Evolutionary conservation across 306 rosid species (phyloP).

Genomic region (Ormosia semicastrata): DNA sequence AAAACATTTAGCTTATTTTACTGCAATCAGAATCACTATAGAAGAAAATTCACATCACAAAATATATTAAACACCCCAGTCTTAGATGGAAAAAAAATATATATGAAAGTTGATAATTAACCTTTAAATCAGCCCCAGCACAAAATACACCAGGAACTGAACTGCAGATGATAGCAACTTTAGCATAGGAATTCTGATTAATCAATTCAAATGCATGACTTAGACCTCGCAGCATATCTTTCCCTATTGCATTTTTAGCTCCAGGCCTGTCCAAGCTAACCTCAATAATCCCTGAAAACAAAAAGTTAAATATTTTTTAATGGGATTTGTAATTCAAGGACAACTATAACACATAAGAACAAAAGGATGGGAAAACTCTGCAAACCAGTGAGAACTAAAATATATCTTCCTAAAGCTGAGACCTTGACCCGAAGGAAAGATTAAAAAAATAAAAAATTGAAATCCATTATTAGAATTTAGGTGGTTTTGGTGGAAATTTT

Average conservation of each 20-base stretch:
- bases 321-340: not conserved
- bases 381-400: not conserved
- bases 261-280: constrained; percentile 68
- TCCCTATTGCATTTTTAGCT: constrained; percentile 83
- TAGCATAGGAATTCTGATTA: constrained; percentile 49
- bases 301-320: not conserved
- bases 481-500: not conserved
- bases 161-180: constrained; percentile 69
- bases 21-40: not conserved
- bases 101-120: not conserved
- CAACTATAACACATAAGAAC: constrained; percentile 2
- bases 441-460: not conserved
- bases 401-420: not conserved
- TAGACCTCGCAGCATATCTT: constrained; percentile 63
- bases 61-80: not conserved
- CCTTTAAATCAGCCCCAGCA: constrained; percentile 55
- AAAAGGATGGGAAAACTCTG: not conserved
- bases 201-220: constrained; percentile 54
- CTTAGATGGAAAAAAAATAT: not conserved
- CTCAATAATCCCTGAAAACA: constrained; percentile 64
- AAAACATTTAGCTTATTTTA: not conserved
- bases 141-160: constrained; percentile 62
- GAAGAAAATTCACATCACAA: not conserved
- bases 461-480: not conserved
- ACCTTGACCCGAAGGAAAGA: not conserved